Conservation (phyloP, 306 rosid genomes). For the Carpinus viminea region DNA sequence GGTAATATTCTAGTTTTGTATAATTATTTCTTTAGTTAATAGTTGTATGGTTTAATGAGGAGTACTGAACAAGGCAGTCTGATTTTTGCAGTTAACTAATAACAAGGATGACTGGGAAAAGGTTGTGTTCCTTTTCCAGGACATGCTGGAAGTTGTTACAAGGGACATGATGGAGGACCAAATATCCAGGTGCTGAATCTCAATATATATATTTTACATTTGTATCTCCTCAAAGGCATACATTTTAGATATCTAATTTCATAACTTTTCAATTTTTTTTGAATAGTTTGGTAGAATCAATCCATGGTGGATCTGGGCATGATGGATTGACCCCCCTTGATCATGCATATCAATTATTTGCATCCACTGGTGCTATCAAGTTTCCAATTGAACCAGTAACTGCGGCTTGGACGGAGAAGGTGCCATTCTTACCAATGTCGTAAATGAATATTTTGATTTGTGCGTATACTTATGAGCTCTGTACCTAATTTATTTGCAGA, state of each 20-base stretch:
- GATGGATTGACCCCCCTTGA: constrained; percentile 76
- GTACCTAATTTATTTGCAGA: constrained; percentile 43
- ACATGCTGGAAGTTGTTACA: constrained; percentile 92
- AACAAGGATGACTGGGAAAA: constrained; percentile 70
- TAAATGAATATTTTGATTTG: background rate
- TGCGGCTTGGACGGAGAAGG: constrained; percentile 96
- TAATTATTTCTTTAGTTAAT: background rate
- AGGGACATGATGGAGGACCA: constrained; percentile 95
- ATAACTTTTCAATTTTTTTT: background rate
- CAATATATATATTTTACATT: background rate
- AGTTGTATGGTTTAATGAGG: constrained; percentile 21
- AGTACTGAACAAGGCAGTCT: constrained; percentile 23
- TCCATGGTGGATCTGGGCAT: constrained; percentile 64
- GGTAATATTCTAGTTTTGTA: constrained; percentile 47
- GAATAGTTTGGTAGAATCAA: constrained; percentile 72
- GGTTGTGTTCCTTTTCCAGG: constrained; percentile 93
- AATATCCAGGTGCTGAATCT: constrained; percentile 57
- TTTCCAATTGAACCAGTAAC: constrained; percentile 74
- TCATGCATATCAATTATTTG: constrained; percentile 80
- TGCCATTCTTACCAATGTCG: constrained; percentile 21
- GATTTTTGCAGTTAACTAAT: constrained; percentile 63
- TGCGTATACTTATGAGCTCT: constrained; percentile 10
- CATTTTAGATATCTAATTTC: background rate
- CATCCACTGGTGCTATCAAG: constrained; percentile 86
- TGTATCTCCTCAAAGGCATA: background rate